Base-by-base conservation (phyloP, 2,329 filamentous ascomycete genomes). In the Nigrospora oryzae region DNA sequence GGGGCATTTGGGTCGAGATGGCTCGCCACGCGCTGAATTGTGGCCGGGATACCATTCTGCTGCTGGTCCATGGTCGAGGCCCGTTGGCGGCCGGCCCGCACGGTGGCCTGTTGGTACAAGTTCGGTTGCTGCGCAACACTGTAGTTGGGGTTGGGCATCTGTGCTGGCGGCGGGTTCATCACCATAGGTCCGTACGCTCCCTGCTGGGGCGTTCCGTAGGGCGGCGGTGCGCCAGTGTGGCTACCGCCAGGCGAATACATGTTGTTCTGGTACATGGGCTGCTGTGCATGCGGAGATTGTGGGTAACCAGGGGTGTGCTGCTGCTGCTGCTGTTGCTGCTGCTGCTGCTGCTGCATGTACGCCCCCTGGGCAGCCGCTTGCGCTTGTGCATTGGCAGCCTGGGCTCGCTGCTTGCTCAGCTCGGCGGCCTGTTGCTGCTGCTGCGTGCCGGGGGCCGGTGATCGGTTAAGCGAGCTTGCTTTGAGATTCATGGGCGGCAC, bases 401-500 rank as follows among this genome's bases (percentile, higher is more conserved):
- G 79, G 11, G 87, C 89, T 53, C 91, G 79, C 65, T 96, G 91
- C 66, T 95, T 95, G 71, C 89, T 95, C 46, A 95, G 70, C 34
- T 90, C 89, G 61, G 97, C 93, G 14, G 89, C 91, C 66, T 95
- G 89, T 61, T 95, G 88, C 62, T 97, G 93, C 63, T 96, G 90
- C 61, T 95, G 89, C 14, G 94, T 93, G 35, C 90, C 91, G 5
- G 90, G 91, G 6, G 91, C 89, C 13, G 90, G 88, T 16, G 91
- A 94, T 58, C 93, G 80, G 62, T 87, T 90, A 44, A 87, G 74
- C 2, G 87, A 86, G 56, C 86, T 88, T 16, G 89, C 82, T 63
- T 96, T 96, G 48, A 97, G 71, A 59, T 95, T 95, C 89, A 96
- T 95, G 3, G 91, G 91, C 10, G 93, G 93, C 40, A 97, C 87